Base-by-base conservation (phyloP, 2,329 filamentous ascomycete genomes). In the Plenodomus lindquistii region DNA sequence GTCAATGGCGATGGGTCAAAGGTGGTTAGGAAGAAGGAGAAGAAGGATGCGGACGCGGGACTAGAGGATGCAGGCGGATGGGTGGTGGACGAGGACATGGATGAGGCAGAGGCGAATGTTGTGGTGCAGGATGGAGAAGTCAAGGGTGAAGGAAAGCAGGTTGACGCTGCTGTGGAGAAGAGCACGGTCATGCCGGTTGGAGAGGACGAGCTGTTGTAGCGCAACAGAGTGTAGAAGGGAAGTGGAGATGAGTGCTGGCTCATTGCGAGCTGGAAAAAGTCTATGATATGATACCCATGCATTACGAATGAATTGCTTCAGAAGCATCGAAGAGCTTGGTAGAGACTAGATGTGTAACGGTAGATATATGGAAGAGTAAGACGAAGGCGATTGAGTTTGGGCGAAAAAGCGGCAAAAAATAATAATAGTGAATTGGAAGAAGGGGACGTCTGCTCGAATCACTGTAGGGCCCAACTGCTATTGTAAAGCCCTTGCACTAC, bases 61-160 rank as follows among this genome's bases (percentile, higher is more conserved):
- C 13, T 37, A 18, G 16, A 17, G 18, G 16, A 46, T 11, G 57
- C 41, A 8, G 60, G 50, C 31, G 63, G 60, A 39, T 64, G 65
- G 65, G 63, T 60, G 9, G 59, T 57, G 18, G 67, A 69, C 44
- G 67, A 66, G 40, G 68, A 67, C 19, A 69, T 69, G 67, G 57
- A 51, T 37, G 57, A 50, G 21, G 55, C 46, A 21, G 59, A 46
- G 9, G 41, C 17, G 19, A 52, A 11, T 5, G 46, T 13, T 10
- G 38, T 39, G 36, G 38, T 3, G 37, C 42, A 15, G 2, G 36
- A 44, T 22, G 47, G 17, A 2, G 37, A 48, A 13, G 44, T 59
- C 20, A 44, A 50, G 11, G 60, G 47, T 0, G 55, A 57, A 34
- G 51, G 56, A 7, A 63, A 63, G 40, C 34, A 54, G 31, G 37